Evolutionary conservation across 2,329 filamentous ascomycete genomes (phyloP), one percentile per base, ranked within the genome.

Genomic region (Fusarium proliferatum): DNA sequence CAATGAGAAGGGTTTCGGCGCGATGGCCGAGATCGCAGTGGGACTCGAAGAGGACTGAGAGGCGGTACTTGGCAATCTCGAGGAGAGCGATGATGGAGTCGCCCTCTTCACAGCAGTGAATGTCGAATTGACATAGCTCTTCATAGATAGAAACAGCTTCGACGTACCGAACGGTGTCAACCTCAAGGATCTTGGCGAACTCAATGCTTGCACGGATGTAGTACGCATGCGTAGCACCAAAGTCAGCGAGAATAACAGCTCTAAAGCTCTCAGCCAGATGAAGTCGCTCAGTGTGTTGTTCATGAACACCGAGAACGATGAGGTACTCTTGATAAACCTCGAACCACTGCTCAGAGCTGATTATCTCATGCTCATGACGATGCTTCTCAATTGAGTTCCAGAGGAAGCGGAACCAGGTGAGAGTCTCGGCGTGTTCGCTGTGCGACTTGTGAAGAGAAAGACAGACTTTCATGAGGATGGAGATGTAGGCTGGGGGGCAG

Each of bases 371-470:
- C 1, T 49, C 55, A 21, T 64, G 61, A 3, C 55, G 61, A n/a
- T 64, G 61, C 12, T 61, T 64, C 43, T 64, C 61, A 4, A 61
- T 49, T 0, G 61, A 64, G 16, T 41, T 61, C 61, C 55, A 64
- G 1, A 64, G 16, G 9, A 64, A 61, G 4, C 55, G 61, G 34
- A 64, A 64, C 61, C 61, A 61, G 3, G 17, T 41, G 1, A 64
- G 43, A 1, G 61, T 42, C 55, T 61, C 61, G 16, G 30, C 1
- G 10, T 49, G 36, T 15, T 64, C 55, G 5, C 55, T 17, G 19
- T 64, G 51, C 0, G 61, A 64, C n/a, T 60, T 36, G 30, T 62
- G 43, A 38, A 64, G 61, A 4, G 61, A 61, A 0, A 64, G 55
- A 0, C 61, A 64, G 5, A 64, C 61, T 17, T 49, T 61, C 15